Base-by-base conservation (phyloP, 73 alveolate species). In the Diophrys sp. region DNA sequence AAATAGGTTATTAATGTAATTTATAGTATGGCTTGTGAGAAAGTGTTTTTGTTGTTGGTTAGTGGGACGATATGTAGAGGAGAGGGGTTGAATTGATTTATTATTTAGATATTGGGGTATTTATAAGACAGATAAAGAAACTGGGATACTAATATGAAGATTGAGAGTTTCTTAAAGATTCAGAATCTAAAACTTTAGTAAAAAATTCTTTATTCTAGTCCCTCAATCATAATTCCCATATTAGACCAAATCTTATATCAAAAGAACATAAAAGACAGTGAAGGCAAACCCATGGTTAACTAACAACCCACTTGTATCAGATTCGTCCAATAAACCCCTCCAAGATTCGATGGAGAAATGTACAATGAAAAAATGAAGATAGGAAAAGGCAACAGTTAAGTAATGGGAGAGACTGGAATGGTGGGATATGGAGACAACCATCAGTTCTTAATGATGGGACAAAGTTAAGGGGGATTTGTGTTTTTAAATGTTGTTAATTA, bases 51-150 rank as follows among this genome's bases (percentile, higher is more conserved):
- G 55, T 82, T 84, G 8, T 73, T 84, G 18, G 69, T 77, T 44
- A 66, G 84, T 14, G 92, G 92, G 23, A 84, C 93, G 1, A 76
- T 86, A 2, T 86, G 93, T n/a, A n/a, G n/a, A n/a, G n/a, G n/a
- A n/a, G n/a, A n/a, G n/a, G n/a, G n/a, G n/a, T n/a, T n/a, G n/a
- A n/a, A n/a, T n/a, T n/a, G n/a, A n/a, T n/a, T n/a, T n/a, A n/a
- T n/a, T n/a, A n/a, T n/a, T n/a, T n/a, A n/a, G n/a, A n/a, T n/a
- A n/a, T n/a, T n/a, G n/a, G n/a, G n/a, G n/a, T 33, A 56, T 86
- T 23, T 86, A 80, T 55, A 73, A 70, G 70, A 71, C 80, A 14
- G 93, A 86, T 54, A 80, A 71, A 54, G 93, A 86, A 31, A 86
- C 93, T 1, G 89, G 89, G 5, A 80, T 85, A 11, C 44, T 85